Base-by-base conservation (phyloP, 1,284 basidiomycete genomes). In the Malassezia vespertilionis region DNA sequence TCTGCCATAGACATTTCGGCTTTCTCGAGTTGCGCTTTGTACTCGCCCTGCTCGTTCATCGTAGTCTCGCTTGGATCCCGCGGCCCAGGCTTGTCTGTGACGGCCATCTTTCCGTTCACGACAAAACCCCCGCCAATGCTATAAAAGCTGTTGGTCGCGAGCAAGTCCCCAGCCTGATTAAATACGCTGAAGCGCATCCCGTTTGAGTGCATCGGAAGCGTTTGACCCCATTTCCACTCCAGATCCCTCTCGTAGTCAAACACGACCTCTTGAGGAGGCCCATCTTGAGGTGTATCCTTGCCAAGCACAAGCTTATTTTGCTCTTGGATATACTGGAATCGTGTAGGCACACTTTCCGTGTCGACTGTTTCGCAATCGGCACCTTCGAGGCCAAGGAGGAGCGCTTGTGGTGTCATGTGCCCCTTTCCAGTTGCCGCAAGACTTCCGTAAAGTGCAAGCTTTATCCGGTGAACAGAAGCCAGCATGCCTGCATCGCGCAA, bases 101-200 rank as follows among this genome's bases (percentile, higher is more conserved):
- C 61, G 2, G 62, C 61, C 20, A 69, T 46, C 1, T 60, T 54
- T 6, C 66, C 66, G 33, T 69, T 69, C 20, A 69, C 52, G 7
- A 69, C 56, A 33, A 70, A 61, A 17, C 62, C 68, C 7, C 66
- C 70, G 3, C 66, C 64, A 14, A 71, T 67, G 18, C 60, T 72
- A 65, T 87, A 96, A 65, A 91, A 96, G 66, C 90, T 86, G 63
- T 96, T 96, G 11, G 86, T 91, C 0, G 90, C 90, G 43, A 96
- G 75, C 57, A 96, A 74, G 58, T 86, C 80, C 0, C 91, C 90
- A 10, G 82, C 75, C 33, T 77, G 75, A 50, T 79, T 81, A 61
- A 89, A 96, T 14, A 82, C 84, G 37, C 83, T 83, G 71, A 96
- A 91, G 4, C 86, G 78, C 79, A 95, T 88, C 22, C 89, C 89